These are phyloP conservation scores for Hypericum perforatum DNA, from an alignment of 345 rosid genomes.

Conservation along the genomic window DNA sequence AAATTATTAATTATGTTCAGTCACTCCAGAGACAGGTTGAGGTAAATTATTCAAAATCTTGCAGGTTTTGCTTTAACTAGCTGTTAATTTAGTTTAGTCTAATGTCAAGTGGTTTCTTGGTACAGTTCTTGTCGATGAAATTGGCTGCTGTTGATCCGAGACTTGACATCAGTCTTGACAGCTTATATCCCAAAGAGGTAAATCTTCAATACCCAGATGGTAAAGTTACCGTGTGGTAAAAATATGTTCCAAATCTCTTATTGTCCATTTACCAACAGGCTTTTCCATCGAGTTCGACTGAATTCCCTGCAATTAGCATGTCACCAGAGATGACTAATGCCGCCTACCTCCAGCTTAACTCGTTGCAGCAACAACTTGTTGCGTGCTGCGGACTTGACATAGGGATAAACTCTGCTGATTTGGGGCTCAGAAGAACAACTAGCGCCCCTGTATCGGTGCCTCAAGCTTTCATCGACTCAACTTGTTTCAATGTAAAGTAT, in stretches of 20 bases:
- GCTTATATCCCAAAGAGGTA: conserved; percentile 49
- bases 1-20: conserved; percentile 77
- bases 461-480: conserved; percentile 31
- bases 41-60: conserved; percentile 20
- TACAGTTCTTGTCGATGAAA: conserved; percentile 73
- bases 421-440: conserved; percentile 31
- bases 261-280: conserved; percentile 16
- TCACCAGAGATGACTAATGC: conserved; percentile 39
- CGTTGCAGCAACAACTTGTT: conserved; percentile 36
- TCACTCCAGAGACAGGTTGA: conserved; percentile 73
- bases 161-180: conserved; percentile 40
- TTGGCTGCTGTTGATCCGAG: conserved; percentile 54
- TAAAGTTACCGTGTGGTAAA: neutral
- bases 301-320: conserved; percentile 37
- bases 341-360: conserved; percentile 43
- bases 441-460: conserved; percentile 43
- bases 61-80: neutral
- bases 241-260: neutral
- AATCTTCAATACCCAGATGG: neutral
- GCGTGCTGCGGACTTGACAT: conserved; percentile 43
- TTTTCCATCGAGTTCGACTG: conserved; percentile 23
- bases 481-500: conserved; percentile 41
- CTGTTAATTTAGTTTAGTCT: neutral
- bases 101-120: neutral
- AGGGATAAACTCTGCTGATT: conserved; percentile 37